Evolutionary conservation across 1,284 basidiomycete genomes (phyloP).

Genomic region (Macrocystidia cucumis): DNA sequence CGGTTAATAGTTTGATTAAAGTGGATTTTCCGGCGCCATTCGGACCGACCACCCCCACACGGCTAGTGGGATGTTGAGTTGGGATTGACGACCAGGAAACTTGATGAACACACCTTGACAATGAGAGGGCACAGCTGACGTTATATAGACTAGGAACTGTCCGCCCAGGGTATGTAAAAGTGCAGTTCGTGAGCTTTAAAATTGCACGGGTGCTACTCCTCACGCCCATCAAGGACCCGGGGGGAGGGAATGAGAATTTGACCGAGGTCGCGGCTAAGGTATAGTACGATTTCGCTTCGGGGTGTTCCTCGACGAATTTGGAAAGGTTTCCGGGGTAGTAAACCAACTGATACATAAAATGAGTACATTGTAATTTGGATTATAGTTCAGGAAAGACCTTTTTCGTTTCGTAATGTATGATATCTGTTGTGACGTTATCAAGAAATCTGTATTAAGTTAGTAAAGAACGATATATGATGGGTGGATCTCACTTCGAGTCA

Average conservation of each 20-base stretch:
- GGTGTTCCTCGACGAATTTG: constrained; percentile 86
- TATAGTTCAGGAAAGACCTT: constrained; percentile 43
- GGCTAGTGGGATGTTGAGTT: constrained; percentile 31
- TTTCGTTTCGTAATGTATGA: constrained; percentile 97
- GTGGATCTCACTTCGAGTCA: constrained; percentile 76
- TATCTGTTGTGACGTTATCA: constrained; percentile 96
- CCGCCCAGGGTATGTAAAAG: constrained; percentile 93
- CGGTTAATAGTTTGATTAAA: constrained; percentile 94
- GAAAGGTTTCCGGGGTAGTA: constrained; percentile 96
- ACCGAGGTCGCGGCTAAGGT: constrained; percentile 92
- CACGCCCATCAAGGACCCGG: constrained; percentile 96
- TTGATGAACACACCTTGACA: constrained; percentile 61
- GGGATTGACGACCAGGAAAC: neutral
- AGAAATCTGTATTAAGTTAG: constrained; percentile 60
- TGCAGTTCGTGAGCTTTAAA: constrained; percentile 88
- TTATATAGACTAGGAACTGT: constrained; percentile 78
- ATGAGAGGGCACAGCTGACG: constrained; percentile 88
- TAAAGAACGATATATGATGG: constrained; percentile 7
- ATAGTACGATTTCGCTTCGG: constrained; percentile 96
- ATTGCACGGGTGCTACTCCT: constrained; percentile 96
- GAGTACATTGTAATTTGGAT: constrained; percentile 1
- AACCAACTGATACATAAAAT: constrained; percentile 50
- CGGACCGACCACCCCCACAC: constrained; percentile 87
- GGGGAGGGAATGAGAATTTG: constrained; percentile 95
- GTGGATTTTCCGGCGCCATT: constrained; percentile 95